phyloP scores from a whole-genome alignment of 495 filamentous ascomycete species.

The Aspergillus leporis region DNA sequence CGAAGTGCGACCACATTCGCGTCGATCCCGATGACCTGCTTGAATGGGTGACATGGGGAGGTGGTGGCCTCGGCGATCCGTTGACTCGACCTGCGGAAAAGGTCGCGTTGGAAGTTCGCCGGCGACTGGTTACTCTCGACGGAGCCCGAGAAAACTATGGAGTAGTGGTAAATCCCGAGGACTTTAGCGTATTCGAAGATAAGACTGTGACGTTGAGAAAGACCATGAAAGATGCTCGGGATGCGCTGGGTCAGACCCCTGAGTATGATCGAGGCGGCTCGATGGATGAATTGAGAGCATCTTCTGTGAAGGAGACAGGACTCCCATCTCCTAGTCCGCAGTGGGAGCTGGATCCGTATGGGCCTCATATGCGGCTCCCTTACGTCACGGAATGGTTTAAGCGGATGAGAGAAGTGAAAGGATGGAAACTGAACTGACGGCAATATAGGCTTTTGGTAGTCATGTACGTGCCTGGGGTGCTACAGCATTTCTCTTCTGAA shows the following conservation, averaged over 20 bases:
- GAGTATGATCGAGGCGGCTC: conserved; percentile 44
- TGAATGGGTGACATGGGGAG: conserved; percentile 55
- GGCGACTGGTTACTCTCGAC: conserved; percentile 45
- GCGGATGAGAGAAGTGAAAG: conserved; percentile 24
- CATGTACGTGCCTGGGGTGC: no score
- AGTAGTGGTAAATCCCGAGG: conserved; percentile 35
- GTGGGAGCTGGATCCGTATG: conserved; percentile 39
- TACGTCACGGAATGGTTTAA: conserved; percentile 39
- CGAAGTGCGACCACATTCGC: conserved; percentile 51
- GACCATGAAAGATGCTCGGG: conserved; percentile 23
- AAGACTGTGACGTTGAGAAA: conserved; percentile 35
- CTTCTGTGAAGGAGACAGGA: conserved; percentile 41
- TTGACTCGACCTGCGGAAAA: conserved; percentile 45
- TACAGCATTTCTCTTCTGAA: no score
- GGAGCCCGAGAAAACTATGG: conserved; percentile 46
- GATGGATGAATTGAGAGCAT: conserved; percentile 32
- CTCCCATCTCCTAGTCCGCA: conserved; percentile 33
- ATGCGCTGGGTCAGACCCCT: conserved; percentile 8
- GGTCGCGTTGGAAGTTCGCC: conserved; percentile 48
- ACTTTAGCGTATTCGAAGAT: conserved; percentile 28
- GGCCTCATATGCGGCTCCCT: conserved; percentile 31
- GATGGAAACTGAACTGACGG: conserved; percentile 20
- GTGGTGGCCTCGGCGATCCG: conserved; percentile 51
- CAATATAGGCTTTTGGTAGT: background rate
- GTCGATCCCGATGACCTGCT: conserved; percentile 50